Evolutionary conservation across 805 yeast genomes (phyloP), one percentile per base, ranked within the genome.

Genomic region (Spathaspora arborariae): DNA sequence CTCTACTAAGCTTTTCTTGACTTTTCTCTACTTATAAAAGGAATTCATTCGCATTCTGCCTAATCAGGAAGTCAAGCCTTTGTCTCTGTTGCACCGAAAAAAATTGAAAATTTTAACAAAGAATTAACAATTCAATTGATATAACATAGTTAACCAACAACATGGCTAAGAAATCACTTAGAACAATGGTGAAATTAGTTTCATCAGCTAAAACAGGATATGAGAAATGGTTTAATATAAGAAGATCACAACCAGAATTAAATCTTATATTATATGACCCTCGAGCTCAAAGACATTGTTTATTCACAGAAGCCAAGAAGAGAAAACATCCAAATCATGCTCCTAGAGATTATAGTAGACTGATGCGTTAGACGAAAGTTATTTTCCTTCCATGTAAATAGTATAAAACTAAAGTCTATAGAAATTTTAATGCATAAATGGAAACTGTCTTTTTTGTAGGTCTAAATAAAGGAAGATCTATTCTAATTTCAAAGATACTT

Each of bases 191-290:
- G 48, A 88, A 89, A 65, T 78, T 92, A 52, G 73, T 91, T 2
- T 92, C 98, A 1, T 78, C 94, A 2, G 98, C 97, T 15, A 80
- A 85, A 56, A 91, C 98, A 1, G 98, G 98, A 1, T 88, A 76
- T 66, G 81, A 82, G 62, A 82, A 95, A 62, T 84, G 90, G 63
- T 80, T 90, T 54, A 74, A 82, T 44, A 80, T 91, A 41, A 94
- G 90, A 42, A 84, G 97, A 72, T 82, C 87, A 45, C 82, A 95
- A 2, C 87, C 88, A 42, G 74, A 80, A 47, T 82, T 92, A 51
- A 82, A 81, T 41, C 94, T 89, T 60, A 84, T 91, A 26, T 79
- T 94, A 57, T 89, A 89, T 60, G 97, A 89, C 61, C 96, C 96
- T 2, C 54, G 70, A 50, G 97, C 88, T 9, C 82, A 86, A 67